Percentiles rank a stretch among this genome's conserved stretches.
Evolutionary conservation across 345 rosid genomes (phyloP).

Genomic region (Stellera chamaejasme): DNA sequence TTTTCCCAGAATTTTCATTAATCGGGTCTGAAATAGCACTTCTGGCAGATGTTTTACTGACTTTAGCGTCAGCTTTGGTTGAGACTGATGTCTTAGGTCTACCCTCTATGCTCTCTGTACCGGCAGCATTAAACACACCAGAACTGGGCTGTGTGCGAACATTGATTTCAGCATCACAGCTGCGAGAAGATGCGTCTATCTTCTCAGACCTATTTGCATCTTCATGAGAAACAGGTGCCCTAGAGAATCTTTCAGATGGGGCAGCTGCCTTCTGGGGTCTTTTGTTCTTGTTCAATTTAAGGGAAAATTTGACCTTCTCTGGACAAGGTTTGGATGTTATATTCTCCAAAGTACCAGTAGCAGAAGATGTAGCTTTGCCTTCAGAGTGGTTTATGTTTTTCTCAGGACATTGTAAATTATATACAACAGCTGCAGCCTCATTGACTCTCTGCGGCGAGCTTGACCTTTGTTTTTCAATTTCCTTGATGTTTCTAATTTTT

Average conservation of each 20-base stretch:
- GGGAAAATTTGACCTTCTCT: constrained; percentile 17
- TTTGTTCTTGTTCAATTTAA: constrained; percentile 15
- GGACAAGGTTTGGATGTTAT: constrained; percentile 20
- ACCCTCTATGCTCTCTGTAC: constrained; percentile 9
- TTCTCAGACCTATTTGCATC: constrained; percentile 13
- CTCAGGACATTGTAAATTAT: constrained; percentile 21
- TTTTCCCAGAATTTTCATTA: constrained; percentile 24
- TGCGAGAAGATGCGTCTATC: constrained; percentile 8
- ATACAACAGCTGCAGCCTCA: constrained; percentile 22
- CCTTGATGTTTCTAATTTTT: constrained; percentile 36
- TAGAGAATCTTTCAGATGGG: constrained; percentile 14
- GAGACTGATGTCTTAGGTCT: constrained; percentile 21
- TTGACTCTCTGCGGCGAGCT: constrained; percentile 16
- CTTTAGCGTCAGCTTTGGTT: constrained; percentile 25
- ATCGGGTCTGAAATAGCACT: constrained; percentile 24
- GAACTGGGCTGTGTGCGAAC: constrained; percentile 12
- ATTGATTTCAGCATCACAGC: background rate
- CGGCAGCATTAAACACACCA: constrained; percentile 3
- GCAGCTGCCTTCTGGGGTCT: constrained; percentile 15
- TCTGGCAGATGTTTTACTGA: constrained; percentile 1
- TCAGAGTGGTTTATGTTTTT: constrained; percentile 22
- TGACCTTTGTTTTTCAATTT: constrained; percentile 23
- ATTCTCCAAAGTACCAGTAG: constrained; percentile 12
- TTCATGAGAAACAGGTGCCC: constrained; percentile 23
- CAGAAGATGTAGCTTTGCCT: constrained; percentile 23